Percentiles rank a stretch among this genome's conserved stretches.
Evolutionary conservation across 257 asterid genomes (phyloP).

Genomic region (Lavandula angustifolia): DNA sequence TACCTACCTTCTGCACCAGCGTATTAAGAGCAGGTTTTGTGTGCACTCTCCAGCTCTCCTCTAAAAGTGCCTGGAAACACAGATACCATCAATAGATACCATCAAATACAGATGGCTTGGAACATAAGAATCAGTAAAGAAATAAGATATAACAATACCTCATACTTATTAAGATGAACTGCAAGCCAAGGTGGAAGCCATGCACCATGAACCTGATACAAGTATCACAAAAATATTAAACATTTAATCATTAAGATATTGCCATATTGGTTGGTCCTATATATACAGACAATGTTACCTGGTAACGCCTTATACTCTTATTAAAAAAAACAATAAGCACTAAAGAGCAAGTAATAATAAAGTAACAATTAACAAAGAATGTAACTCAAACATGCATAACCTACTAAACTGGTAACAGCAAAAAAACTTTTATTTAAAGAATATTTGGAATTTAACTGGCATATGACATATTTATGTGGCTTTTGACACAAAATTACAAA

Average conservation of each 20-base stretch:
- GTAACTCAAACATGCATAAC: not conserved
- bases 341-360: not conserved
- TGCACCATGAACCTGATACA: slow-evolving; percentile 69
- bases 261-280: not conserved
- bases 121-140: not conserved
- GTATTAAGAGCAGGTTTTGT: slow-evolving; percentile 80
- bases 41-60: slow-evolving; percentile 73
- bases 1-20: slow-evolving; percentile 60
- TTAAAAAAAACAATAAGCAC: not conserved
- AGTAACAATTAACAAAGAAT: not conserved
- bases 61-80: slow-evolving; percentile 55
- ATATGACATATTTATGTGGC: not conserved
- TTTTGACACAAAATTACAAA: not conserved
- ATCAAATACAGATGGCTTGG: slow-evolving; percentile 11
- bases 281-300: not conserved
- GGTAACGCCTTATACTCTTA: not conserved
- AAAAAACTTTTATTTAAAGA: not conserved
- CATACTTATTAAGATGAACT: slow-evolving; percentile 44
- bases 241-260: slow-evolving; percentile 8
- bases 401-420: not conserved
- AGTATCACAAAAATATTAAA: slow-evolving; percentile 27
- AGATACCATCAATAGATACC: slow-evolving; percentile 27
- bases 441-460: not conserved
- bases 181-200: slow-evolving; percentile 96
- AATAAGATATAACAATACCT: slow-evolving; percentile 44